Evolutionary conservation across 2,329 filamentous ascomycete species (phyloP).

Genomic region (Ceratocystis lukuohia): DNA sequence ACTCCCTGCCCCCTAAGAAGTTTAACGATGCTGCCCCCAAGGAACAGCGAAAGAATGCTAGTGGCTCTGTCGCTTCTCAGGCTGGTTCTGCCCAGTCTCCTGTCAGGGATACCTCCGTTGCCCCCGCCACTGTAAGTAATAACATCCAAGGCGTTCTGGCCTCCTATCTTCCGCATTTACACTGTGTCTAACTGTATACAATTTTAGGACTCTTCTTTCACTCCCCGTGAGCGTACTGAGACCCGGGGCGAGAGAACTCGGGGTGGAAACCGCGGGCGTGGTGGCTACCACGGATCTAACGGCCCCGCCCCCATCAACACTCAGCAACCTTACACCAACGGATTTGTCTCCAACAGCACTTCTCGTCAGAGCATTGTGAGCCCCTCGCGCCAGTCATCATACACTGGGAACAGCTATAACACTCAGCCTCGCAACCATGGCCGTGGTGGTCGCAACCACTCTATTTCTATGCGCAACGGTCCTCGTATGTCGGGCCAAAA

Average conservation of each 20-base stretch:
- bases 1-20: constrained; percentile 27
- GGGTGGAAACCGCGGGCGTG: constrained; percentile 35
- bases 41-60: constrained; percentile 35
- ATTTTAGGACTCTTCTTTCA: constrained; percentile 14
- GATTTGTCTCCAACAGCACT: constrained; percentile 11
- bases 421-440: constrained; percentile 14
- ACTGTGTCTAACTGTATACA: background rate
- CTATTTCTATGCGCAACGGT: constrained; percentile 30
- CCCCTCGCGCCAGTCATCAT: constrained; percentile 18
- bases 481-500: constrained; percentile 20
- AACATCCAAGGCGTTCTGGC: background rate
- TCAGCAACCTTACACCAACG: constrained; percentile 12
- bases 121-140: constrained; percentile 30
- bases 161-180: background rate
- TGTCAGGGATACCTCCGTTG: constrained; percentile 29
- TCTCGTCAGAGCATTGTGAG: constrained; percentile 18
- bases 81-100: constrained; percentile 6
- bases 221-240: constrained; percentile 25
- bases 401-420: constrained; percentile 16
- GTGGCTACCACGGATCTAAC: constrained; percentile 29
- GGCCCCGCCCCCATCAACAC: constrained; percentile 24
- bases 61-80: constrained; percentile 26
- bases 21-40: constrained; percentile 30
- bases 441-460: constrained; percentile 25
- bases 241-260: constrained; percentile 31